These are phyloP conservation scores for Sordariomycetes sp. DNA, from an alignment of 2,329 filamentous ascomycete species.

Conservation along the genomic window DNA sequence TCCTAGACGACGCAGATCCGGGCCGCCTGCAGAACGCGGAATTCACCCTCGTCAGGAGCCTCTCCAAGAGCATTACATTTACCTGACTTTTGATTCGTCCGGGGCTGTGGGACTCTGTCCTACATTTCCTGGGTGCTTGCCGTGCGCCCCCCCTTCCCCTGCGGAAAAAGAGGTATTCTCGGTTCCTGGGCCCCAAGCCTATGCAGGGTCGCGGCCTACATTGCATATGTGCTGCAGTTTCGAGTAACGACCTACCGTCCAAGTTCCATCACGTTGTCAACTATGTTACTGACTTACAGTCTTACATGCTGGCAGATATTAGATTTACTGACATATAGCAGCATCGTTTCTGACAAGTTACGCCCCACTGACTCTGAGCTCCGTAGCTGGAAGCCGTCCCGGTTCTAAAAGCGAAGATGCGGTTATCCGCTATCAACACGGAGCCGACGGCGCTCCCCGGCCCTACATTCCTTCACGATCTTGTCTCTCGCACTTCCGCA, in stretches of 20 bases:
- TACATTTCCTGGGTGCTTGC: not conserved
- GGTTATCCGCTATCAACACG: constrained; percentile 25
- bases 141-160: not conserved
- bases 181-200: not conserved
- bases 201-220: not conserved
- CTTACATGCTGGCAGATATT: not conserved
- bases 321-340: not conserved
- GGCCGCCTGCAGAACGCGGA: not conserved
- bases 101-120: not conserved
- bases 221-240: not conserved
- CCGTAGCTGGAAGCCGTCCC: not conserved
- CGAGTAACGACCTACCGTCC: not conserved
- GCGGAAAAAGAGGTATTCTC: too few species aligned
- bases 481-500: constrained; percentile 35
- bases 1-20: not conserved
- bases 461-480: constrained; percentile 35
- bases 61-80: not conserved
- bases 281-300: not conserved
- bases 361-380: not conserved
- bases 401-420: constrained; percentile 12
- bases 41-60: not conserved
- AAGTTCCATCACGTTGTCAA: not conserved
- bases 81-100: not conserved
- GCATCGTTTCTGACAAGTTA: not conserved
- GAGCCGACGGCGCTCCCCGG: constrained; percentile 24